These are phyloP conservation scores for Ustilago esculenta DNA, from an alignment of 1,284 basidiomycete species.

Conservation along the genomic window DNA sequence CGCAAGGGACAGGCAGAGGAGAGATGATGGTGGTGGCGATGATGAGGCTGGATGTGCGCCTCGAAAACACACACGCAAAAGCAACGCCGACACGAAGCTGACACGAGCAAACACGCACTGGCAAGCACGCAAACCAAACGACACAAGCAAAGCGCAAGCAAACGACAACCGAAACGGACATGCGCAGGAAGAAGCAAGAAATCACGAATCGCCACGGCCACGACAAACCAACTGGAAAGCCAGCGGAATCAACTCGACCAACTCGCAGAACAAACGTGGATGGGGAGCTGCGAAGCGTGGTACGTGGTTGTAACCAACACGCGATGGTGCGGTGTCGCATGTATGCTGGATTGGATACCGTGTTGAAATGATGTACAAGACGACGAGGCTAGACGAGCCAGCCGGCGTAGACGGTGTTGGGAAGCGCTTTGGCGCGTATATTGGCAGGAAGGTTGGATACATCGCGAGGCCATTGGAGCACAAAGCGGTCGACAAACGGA, in stretches of 20 bases:
- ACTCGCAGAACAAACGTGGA: slow-evolving; percentile 28
- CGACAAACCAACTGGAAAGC: too few species aligned
- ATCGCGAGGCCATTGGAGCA: slow-evolving; percentile 67
- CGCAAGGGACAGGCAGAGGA: slow-evolving; percentile 2
- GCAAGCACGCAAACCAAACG: slow-evolving; percentile 14
- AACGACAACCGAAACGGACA: slow-evolving; percentile 5
- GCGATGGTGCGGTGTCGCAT: too few species aligned
- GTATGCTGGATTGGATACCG: too few species aligned
- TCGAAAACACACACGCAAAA: slow-evolving; percentile 3
- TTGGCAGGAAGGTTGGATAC: slow-evolving; percentile 2
- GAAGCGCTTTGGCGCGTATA: not conserved
- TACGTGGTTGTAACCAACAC: not conserved
- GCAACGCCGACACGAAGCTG: too few species aligned
- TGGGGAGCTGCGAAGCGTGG: slow-evolving; percentile 16
- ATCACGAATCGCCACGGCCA: slow-evolving; percentile 11
- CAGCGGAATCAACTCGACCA: slow-evolving; percentile 45
- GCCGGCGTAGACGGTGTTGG: slow-evolving; percentile 38
- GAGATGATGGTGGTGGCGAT: slow-evolving; percentile 18
- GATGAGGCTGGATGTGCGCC: slow-evolving; percentile 6
- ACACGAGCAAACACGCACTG: too few species aligned
- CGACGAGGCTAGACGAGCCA: slow-evolving; percentile 45
- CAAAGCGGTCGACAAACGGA: slow-evolving; percentile 81
- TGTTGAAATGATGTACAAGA: too few species aligned
- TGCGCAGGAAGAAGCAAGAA: slow-evolving; percentile 2
- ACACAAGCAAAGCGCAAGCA: slow-evolving; percentile 2